Conservation (phyloP, 2,329 filamentous ascomycete species). For the Xylariales sp. region DNA sequence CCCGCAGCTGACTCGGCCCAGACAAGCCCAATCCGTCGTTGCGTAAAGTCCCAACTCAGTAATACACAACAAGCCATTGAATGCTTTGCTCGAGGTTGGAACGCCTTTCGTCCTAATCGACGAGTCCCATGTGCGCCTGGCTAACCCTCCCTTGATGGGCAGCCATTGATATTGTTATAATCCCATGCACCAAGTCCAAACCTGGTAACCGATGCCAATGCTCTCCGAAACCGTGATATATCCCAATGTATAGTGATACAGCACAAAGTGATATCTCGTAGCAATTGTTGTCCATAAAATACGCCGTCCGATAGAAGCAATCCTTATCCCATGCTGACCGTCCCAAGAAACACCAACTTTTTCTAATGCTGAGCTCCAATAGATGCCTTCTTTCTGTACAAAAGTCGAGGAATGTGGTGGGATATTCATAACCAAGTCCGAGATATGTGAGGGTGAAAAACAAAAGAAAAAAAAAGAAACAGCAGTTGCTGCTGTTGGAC, state of each 20-base stretch:
- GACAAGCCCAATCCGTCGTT: too few relatives aligned
- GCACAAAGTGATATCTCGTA: not conserved
- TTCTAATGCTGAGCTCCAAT: slow-evolving; percentile 47
- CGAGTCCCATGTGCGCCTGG: too few relatives aligned
- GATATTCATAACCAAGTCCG: slow-evolving; percentile 18
- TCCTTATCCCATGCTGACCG: not conserved
- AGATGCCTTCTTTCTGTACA: slow-evolving; percentile 48
- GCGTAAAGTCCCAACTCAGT: too few relatives aligned
- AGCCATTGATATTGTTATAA: too few relatives aligned
- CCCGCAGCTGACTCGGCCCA: too few relatives aligned
- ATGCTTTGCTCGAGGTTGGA: too few relatives aligned
- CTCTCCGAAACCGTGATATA: not conserved
- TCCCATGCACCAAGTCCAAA: too few relatives aligned
- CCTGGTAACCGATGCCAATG: not conserved
- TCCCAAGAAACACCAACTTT: slow-evolving; percentile 18
- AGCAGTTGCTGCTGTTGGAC: too few relatives aligned
- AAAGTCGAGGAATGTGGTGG: slow-evolving; percentile 26
- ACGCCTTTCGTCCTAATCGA: too few relatives aligned
- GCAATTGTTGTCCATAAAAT: not conserved
- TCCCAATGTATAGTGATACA: not conserved
- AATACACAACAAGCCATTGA: too few relatives aligned
- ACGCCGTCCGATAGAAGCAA: not conserved
- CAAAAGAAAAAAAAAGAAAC: slow-evolving; percentile 16
- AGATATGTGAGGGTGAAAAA: slow-evolving; percentile 6
- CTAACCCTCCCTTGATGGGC: too few relatives aligned